These are phyloP conservation scores for Xylaria sp. DNA, from an alignment of 2,329 filamentous ascomycete species.

Conservation along the genomic window DNA sequence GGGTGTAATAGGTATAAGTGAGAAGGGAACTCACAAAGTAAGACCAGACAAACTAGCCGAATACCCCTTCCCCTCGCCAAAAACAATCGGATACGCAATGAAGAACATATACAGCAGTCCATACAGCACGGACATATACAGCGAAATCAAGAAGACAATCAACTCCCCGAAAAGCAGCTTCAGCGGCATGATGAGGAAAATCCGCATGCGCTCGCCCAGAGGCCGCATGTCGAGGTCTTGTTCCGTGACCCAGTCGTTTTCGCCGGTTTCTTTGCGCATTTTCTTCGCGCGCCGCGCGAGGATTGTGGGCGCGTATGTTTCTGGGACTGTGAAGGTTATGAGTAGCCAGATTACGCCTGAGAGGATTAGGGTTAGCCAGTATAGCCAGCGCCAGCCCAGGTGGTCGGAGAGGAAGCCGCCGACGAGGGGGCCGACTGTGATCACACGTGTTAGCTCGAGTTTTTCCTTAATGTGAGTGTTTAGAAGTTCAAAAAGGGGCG, in stretches of 20 bases:
- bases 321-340: conserved; percentile 88
- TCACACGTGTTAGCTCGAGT: not conserved
- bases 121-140: conserved; percentile 89
- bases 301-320: conserved; percentile 86
- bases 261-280: conserved; percentile 75
- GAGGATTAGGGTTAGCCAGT: conserved; percentile 87
- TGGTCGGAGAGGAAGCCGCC: conserved; percentile 81
- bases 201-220: conserved; percentile 72
- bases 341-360: conserved; percentile 75
- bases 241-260: conserved; percentile 78
- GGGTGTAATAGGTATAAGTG: not conserved
- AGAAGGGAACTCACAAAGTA: conserved; percentile 68
- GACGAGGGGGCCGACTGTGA: conserved; percentile 72
- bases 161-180: conserved; percentile 86
- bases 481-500: too few relatives aligned
- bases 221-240: conserved; percentile 80
- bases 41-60: conserved; percentile 78
- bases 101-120: conserved; percentile 82
- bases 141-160: conserved; percentile 83
- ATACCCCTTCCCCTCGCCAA: conserved; percentile 82
- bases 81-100: conserved; percentile 76
- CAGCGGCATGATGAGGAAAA: conserved; percentile 85
- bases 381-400: conserved; percentile 83
- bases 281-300: conserved; percentile 76
- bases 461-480: not conserved